Percentiles rank a stretch among this genome's conserved stretches.
These are phyloP conservation scores for Herpetomonas samuelpessoai DNA, from an alignment of 208 protist genomes.

Conservation along the genomic window DNA sequence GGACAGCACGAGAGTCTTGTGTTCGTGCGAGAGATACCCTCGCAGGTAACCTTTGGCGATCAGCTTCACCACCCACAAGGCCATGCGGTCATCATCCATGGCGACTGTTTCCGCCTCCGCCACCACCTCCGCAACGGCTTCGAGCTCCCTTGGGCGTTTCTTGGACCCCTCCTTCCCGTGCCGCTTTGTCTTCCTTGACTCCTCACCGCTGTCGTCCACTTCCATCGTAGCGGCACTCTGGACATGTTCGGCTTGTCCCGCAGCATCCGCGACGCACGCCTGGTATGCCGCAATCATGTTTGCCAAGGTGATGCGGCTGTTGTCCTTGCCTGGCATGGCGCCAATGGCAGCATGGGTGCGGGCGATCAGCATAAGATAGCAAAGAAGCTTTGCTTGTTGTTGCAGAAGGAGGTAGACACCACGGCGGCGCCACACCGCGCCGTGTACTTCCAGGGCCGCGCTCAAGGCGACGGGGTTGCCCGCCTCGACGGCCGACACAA, in stretches of 20 bases:
- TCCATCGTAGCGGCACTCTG: no score
- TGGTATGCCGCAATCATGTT: constrained; percentile 53
- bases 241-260: no score
- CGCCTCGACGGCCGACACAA: constrained; percentile 41
- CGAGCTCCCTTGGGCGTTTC: constrained; percentile 11
- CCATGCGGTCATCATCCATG: constrained; percentile 69
- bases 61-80: constrained; percentile 62
- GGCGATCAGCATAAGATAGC: constrained; percentile 58
- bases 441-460: constrained; percentile 39
- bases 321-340: constrained; percentile 40
- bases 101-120: neutral
- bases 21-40: constrained; percentile 82
- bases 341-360: constrained; percentile 57
- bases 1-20: constrained; percentile 77
- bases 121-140: constrained; percentile 3
- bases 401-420: constrained; percentile 72
- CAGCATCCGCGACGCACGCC: neutral
- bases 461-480: constrained; percentile 52
- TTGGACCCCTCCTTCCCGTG: constrained; percentile 5
- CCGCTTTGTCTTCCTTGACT: neutral
- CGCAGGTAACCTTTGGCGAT: constrained; percentile 65
- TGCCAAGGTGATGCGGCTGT: constrained; percentile 63
- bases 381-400: constrained; percentile 54
- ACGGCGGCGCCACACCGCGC: constrained; percentile 42
- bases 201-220: no score